Base-by-base conservation (phyloP, 1,284 basidiomycete genomes). In the Fomitopsis betulina region DNA sequence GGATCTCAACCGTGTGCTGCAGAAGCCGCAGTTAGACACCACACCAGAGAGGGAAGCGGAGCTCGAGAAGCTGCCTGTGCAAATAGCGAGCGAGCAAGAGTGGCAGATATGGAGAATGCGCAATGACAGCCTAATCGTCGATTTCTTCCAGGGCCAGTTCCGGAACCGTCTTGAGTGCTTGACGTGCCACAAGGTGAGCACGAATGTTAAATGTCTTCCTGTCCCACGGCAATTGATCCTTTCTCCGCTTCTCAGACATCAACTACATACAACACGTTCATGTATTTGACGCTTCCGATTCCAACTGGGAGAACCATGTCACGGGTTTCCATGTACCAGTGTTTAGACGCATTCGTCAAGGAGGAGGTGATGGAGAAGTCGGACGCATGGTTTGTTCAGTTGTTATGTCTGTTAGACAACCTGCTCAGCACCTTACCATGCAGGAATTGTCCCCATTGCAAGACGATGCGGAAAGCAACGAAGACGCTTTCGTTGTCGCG, bases 71-170 rank as follows among this genome's bases (percentile, higher is more conserved):
- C 74, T 98, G 35, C 91, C 96, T 15, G 85, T 88, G 27, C 93
- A 96, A 70, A 82, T 96, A 62, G 95, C 94, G n/a, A 89, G 89
- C 66, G 92, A 95, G 64, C 85, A 90, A 68, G 96, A 98, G 72
- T 99, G 96, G 97, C 82, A 85, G 65, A 84, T 91, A 47, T 98
- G 98, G 80, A 86, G 87, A 72, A 85, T 85, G 77, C 83, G 94
- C 57, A 96, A 98, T 71, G 94, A 99, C 71, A 94, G 91, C 66
- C 78, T 98, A 58, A 91, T 99, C 57, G 97, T 98, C 50, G 96
- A 98, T 73, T 91, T 92, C 69, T 98, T 99, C 79, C 96, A 98
- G 75, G 97, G 96, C 4, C 96, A 98, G 74, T 98, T 98, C 72
- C 79, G 93, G 63, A 98, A 93, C 75, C 83, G 89, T 58, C 75